Base-by-base conservation (phyloP, 768 basidiomycete species). In the Rhizopogon salebrosus region DNA sequence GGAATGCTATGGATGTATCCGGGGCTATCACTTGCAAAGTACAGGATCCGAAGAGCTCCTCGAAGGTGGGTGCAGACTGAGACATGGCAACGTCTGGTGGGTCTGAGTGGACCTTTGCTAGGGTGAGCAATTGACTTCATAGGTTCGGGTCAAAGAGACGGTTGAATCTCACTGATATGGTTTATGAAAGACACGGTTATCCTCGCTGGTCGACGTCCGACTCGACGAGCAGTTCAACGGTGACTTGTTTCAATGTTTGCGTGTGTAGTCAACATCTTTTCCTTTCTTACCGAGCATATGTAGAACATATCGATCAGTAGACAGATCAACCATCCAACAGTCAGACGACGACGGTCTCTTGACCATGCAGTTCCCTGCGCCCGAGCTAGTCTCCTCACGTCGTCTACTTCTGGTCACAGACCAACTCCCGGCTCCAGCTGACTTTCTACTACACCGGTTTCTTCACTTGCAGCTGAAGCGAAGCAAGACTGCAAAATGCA, bases 371-470 rank as follows among this genome's bases (percentile, higher is more conserved):
- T 76, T 84, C 58, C 74, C 80, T 27, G 80, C 83, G 1, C 74
- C 76, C 22, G 71, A 80, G 18, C 72, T 87, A 13, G 66, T 71
- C 7, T 72, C 79, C 13, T 72, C 79, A 31, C 73, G 73, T 26
- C 75, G 82, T 8, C 60, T 83, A 14, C 59, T 87, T 10, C 69
- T 91, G 0, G 73, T 92, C 6, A 86, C 87, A 6, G 89, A 92
- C 59, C 77, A 87, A 46, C 72, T 91, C 0, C 70, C 75, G 0
- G 79, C 89, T 0, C 84, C 89, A 2, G 85, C 82, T 10, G 87
- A 89, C 54, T 92, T 91, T 58, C 59, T 90, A 9, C 72, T 92
- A 1, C 82, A 88, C 55, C 74, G 74, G 10, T 67, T 73, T 40
- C 57, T 91, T 4, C 64, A 72, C 20, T 58, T 72, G 3, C 78